These are phyloP conservation scores for Spencermartinsiella ligniputridi DNA, from an alignment of 1,139 yeast species.

Conservation along the genomic window DNA sequence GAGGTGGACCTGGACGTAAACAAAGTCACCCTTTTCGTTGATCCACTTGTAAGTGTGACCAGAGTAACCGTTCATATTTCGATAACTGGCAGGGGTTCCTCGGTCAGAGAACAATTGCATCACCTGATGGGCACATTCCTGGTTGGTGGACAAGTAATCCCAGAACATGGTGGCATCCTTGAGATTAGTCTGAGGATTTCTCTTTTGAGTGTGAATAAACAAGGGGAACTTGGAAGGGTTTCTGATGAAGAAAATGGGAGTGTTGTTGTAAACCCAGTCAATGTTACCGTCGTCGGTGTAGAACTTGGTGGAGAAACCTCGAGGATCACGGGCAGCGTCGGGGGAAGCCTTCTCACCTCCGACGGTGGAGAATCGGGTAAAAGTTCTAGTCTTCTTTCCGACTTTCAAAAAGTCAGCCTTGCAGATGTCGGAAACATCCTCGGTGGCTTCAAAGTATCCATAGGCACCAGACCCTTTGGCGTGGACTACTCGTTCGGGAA, in stretches of 20 bases:
- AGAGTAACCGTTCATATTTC: constrained; percentile 58
- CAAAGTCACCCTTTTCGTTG: constrained; percentile 49
- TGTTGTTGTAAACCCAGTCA: constrained; percentile 61
- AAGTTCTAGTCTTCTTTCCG: constrained; percentile 47
- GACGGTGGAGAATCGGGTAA: constrained; percentile 55
- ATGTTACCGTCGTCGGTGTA: constrained; percentile 57
- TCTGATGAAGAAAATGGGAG: constrained; percentile 55
- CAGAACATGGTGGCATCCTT: constrained; percentile 53
- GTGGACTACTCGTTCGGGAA: constrained; percentile 62
- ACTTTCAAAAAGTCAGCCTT: constrained; percentile 46
- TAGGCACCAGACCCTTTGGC: constrained; percentile 64
- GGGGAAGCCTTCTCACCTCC: constrained; percentile 58
- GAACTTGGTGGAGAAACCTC: constrained; percentile 54
- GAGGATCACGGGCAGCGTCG: constrained; percentile 56
- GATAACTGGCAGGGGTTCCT: constrained; percentile 54
- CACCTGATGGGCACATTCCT: constrained; percentile 50
- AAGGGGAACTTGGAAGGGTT: constrained; percentile 58
- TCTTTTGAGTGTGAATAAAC: constrained; percentile 60
- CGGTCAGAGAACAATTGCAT: constrained; percentile 52
- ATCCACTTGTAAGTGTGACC: constrained; percentile 59
- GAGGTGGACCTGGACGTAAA: constrained; percentile 54
- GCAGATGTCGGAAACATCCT: constrained; percentile 49
- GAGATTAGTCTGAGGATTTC: constrained; percentile 65
- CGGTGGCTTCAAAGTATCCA: constrained; percentile 57
- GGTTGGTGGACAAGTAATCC: constrained; percentile 53